Evolutionary conservation across 352 stramenopile species (phyloP).

Genomic region (Phytophthora litchii): DNA sequence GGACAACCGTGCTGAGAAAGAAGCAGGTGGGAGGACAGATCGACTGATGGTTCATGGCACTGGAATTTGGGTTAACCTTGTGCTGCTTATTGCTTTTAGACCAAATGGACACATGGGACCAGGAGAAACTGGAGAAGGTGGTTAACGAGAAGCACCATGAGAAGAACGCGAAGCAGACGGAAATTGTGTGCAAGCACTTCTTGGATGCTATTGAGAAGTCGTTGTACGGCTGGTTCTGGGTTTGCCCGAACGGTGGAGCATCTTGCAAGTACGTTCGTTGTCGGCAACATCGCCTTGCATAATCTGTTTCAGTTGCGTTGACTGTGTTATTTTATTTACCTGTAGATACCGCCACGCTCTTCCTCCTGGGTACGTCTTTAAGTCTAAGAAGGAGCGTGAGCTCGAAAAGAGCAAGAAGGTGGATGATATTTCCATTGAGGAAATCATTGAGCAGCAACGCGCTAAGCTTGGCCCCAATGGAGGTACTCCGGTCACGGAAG

Average conservation of each 20-base stretch:
- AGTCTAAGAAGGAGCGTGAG: slow-evolving; percentile 87
- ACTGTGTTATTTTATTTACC: neutral
- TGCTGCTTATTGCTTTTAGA: slow-evolving; percentile 38
- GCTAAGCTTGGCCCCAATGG: slow-evolving; percentile 84
- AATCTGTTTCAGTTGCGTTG: neutral
- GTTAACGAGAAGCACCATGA: slow-evolving; percentile 86
- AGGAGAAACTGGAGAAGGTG: slow-evolving; percentile 88
- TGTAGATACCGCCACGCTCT: slow-evolving; percentile 83
- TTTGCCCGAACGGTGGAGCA: slow-evolving; percentile 85
- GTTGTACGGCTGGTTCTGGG: slow-evolving; percentile 92
- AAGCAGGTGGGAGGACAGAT: slow-evolving; percentile 31
- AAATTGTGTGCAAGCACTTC: slow-evolving; percentile 92
- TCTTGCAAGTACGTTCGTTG: slow-evolving; percentile 63
- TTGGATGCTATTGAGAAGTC: slow-evolving; percentile 91
- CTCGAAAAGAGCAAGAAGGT: slow-evolving; percentile 85
- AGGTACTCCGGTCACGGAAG: slow-evolving; percentile 88
- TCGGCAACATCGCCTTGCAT: neutral
- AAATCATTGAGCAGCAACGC: slow-evolving; percentile 92
- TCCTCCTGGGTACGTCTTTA: slow-evolving; percentile 88
- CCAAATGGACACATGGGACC: slow-evolving; percentile 88
- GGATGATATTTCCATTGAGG: slow-evolving; percentile 86
- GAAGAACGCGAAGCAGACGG: slow-evolving; percentile 80
- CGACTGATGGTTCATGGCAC: neutral
- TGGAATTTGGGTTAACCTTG: slow-evolving; percentile 2
- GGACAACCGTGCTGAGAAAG: slow-evolving; percentile 77